A percentile compares a stretch with the other conserved stretches of the same genome.
Evolutionary conservation across 2,329 filamentous ascomycete species (phyloP).

Genomic region (Blastomyces emzantsi): DNA sequence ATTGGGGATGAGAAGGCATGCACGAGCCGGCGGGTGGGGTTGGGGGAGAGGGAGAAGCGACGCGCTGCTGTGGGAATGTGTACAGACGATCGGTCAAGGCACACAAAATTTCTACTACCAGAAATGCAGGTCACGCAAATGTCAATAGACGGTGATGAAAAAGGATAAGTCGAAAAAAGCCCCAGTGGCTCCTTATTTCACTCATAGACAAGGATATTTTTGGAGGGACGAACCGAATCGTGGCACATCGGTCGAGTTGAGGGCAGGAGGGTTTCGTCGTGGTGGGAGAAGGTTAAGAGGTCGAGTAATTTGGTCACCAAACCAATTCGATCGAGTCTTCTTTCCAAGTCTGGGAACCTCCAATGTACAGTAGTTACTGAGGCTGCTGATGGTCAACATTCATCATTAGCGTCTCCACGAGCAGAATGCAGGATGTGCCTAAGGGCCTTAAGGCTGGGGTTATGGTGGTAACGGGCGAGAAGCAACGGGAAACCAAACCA

Average conservation of each 20-base stretch:
- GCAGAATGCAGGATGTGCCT: background rate
- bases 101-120: background rate
- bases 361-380: background rate
- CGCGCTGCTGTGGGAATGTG: background rate
- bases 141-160: background rate
- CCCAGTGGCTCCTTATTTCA: background rate
- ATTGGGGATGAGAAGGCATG: slow-evolving; percentile 18
- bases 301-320: slow-evolving; percentile 1
- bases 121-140: background rate
- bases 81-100: background rate
- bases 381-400: background rate
- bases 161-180: background rate
- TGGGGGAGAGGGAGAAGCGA: background rate
- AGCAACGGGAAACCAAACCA: background rate
- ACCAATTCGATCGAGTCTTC: background rate
- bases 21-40: background rate
- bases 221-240: slow-evolving; percentile 4
- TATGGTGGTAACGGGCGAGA: background rate
- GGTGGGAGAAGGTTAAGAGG: background rate
- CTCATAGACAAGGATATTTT: slow-evolving; percentile 3
- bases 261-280: background rate
- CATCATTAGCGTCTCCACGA: slow-evolving; percentile 6
- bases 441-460: background rate
- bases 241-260: slow-evolving; percentile 7
- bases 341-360: background rate